Conservation (phyloP, 1,284 basidiomycete genomes). For the Puccinia triticina region DNA sequence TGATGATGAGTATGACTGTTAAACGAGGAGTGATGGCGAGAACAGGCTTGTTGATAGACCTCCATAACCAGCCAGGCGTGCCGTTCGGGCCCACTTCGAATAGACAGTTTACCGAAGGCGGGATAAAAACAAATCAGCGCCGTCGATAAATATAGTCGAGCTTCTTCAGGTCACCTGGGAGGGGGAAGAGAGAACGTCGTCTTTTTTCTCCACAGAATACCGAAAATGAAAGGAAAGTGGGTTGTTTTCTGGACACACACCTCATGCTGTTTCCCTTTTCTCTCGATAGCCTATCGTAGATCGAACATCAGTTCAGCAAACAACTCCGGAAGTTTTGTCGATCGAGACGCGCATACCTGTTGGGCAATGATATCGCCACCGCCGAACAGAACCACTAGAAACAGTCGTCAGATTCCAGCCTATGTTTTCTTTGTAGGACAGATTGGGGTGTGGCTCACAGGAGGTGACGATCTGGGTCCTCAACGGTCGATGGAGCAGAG, state of each 20-base stretch:
- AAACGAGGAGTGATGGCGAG: no score
- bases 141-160: no score
- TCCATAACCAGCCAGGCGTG: constrained; percentile 44
- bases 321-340: not conserved
- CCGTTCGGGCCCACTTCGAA: constrained; percentile 34
- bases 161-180: not conserved
- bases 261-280: constrained; percentile 39
- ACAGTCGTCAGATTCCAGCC: not conserved
- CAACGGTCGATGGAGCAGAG: constrained; percentile 36
- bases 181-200: not conserved
- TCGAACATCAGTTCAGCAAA: not conserved
- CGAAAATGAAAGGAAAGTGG: not conserved
- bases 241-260: not conserved
- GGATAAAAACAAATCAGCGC: not conserved
- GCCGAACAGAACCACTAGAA: constrained; percentile 33
- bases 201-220: not conserved
- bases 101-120: not conserved
- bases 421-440: not conserved
- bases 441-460: not conserved
- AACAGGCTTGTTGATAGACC: constrained; percentile 3
- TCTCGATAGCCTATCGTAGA: constrained; percentile 30
- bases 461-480: constrained; percentile 43
- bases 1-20: not conserved
- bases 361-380: constrained; percentile 46
- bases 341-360: constrained; percentile 13